These are phyloP conservation scores for Moesziomyces antarcticus DNA, from an alignment of 1,284 basidiomycete genomes.

Conservation along the genomic window DNA sequence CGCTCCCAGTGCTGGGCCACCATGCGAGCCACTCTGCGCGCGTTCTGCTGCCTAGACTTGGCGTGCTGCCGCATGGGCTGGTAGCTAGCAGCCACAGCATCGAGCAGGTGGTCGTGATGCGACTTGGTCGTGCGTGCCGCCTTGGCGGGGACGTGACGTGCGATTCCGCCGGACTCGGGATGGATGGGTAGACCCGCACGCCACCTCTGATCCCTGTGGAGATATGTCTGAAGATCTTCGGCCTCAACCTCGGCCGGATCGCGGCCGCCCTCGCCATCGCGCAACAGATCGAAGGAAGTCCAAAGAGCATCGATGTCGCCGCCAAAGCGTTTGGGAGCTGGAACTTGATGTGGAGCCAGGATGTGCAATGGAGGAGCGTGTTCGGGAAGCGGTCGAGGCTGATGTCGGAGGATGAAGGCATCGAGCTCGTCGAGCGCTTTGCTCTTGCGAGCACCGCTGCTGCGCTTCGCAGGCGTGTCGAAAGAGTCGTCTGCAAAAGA, in stretches of 20 bases:
- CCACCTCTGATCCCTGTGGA: slow-evolving; percentile 40
- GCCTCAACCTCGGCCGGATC: slow-evolving; percentile 21
- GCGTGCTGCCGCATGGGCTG: slow-evolving; percentile 54
- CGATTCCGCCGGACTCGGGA: slow-evolving; percentile 17
- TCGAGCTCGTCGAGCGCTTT: slow-evolving; percentile 36
- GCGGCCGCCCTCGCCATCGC: slow-evolving; percentile 33
- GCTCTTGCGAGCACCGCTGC: slow-evolving; percentile 29
- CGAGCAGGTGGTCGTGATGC: slow-evolving; percentile 54
- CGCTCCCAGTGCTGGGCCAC: slow-evolving; percentile 83
- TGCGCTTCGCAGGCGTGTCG: slow-evolving; percentile 19
- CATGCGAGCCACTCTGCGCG: slow-evolving; percentile 75
- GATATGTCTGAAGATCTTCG: slow-evolving; percentile 29
- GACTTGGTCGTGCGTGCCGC: slow-evolving; percentile 30
- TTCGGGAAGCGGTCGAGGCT: slow-evolving; percentile 31
- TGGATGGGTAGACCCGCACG: slow-evolving; percentile 46
- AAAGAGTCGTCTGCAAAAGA: slow-evolving; percentile 8
- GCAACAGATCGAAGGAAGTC: slow-evolving; percentile 38
- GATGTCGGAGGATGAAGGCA: slow-evolving; percentile 32
- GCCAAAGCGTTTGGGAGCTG: slow-evolving; percentile 24
- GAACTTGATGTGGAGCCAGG: slow-evolving; percentile 44
- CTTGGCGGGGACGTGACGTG: slow-evolving; percentile 35
- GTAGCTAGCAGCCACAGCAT: slow-evolving; percentile 34
- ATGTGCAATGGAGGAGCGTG: slow-evolving; percentile 40
- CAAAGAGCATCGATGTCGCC: slow-evolving; percentile 29
- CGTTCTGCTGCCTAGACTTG: slow-evolving; percentile 66